Evolutionary conservation across 805 yeast species (phyloP).

Genomic region (Candida boleticola): DNA sequence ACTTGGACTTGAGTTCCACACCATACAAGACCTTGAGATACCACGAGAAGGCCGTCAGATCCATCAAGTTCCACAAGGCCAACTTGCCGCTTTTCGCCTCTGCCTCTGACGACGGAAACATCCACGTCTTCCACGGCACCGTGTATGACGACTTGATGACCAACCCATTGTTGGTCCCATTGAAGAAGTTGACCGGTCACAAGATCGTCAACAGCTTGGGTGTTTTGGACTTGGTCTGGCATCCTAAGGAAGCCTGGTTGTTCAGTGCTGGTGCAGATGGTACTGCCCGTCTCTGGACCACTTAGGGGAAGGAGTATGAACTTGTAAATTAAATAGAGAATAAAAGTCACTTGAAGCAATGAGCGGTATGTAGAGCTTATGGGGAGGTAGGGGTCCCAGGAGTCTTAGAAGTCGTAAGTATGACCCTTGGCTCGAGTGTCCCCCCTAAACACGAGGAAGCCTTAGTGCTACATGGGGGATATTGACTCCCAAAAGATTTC

Average conservation of each 20-base stretch:
- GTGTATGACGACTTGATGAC: conserved; percentile 95
- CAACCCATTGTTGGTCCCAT: conserved; percentile 92
- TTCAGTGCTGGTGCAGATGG: conserved; percentile 97
- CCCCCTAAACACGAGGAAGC: too few relatives aligned
- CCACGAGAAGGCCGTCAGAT: conserved; percentile 92
- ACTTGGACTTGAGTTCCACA: conserved; percentile 79
- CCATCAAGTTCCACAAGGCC: conserved; percentile 81
- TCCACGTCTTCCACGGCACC: conserved; percentile 94
- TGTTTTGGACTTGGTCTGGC: conserved; percentile 87
- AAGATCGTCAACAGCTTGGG: conserved; percentile 77
- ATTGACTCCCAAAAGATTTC: too few relatives aligned
- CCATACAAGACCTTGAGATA: conserved; percentile 95
- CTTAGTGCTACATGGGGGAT: too few relatives aligned
- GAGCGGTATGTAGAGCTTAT: too few relatives aligned
- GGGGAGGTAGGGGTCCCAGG: too few relatives aligned
- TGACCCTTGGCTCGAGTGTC: too few relatives aligned
- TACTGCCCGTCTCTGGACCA: conserved; percentile 94
- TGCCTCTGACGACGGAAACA: conserved; percentile 89
- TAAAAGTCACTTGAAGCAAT: conserved; percentile 1
- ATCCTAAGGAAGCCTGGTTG: conserved; percentile 97
- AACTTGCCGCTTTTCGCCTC: conserved; percentile 88
- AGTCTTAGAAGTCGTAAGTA: too few relatives aligned
- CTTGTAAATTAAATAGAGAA: neutral
- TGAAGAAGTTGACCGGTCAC: conserved; percentile 92
- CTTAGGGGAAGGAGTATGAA: conserved; percentile 41